These are phyloP conservation scores for Penicillium sp. DNA, from an alignment of 2,329 filamentous ascomycete species.

Conservation along the genomic window DNA sequence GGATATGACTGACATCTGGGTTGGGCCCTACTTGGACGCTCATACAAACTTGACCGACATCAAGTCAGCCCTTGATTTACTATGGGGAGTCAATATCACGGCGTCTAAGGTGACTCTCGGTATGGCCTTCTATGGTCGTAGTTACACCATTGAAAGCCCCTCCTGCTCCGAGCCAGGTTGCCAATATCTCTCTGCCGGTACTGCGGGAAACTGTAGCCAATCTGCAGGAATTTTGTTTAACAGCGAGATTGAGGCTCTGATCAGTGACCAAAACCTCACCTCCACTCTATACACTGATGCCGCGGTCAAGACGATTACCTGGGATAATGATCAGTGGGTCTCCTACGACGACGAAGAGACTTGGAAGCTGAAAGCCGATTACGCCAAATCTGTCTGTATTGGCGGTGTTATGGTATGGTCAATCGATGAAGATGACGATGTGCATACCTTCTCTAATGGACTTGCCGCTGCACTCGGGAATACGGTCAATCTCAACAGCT, in stretches of 20 bases:
- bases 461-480: neutral
- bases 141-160: neutral
- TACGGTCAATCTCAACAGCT: neutral
- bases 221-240: neutral
- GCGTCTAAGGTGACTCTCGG: slow-evolving; percentile 25
- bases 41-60: slow-evolving; percentile 35
- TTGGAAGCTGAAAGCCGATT: neutral
- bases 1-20: slow-evolving; percentile 21
- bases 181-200: neutral
- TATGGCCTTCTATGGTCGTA: slow-evolving; percentile 28
- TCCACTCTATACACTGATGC: neutral
- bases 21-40: slow-evolving; percentile 7
- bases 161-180: neutral
- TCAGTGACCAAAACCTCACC: neutral
- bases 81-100: slow-evolving; percentile 28
- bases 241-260: neutral
- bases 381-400: neutral
- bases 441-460: neutral
- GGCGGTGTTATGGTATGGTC: neutral
- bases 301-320: neutral
- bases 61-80: slow-evolving; percentile 26
- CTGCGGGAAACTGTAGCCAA: neutral
- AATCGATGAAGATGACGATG: neutral
- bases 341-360: neutral
- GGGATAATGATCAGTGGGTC: neutral